These are phyloP conservation scores for Candida palmyrensis DNA, from an alignment of 805 yeast genomes.

Conservation along the genomic window DNA sequence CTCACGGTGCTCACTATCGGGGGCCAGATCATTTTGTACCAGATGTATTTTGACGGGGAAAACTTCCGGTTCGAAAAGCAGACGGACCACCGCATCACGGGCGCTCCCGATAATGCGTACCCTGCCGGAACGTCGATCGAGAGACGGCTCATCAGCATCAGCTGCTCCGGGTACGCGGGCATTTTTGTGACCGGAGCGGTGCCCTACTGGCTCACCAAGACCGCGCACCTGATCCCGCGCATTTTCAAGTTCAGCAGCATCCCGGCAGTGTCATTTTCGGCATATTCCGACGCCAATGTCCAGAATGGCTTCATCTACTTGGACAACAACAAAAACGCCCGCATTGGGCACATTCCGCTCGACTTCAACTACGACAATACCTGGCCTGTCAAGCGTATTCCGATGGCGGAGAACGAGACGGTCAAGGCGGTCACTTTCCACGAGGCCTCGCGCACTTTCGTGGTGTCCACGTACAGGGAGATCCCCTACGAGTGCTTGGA, in stretches of 20 bases:
- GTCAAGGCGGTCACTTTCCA: conserved; percentile 67
- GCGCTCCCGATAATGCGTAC: conserved; percentile 78
- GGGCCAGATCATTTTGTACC: conserved; percentile 71
- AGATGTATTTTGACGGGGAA: conserved; percentile 45
- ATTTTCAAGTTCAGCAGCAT: conserved; percentile 61
- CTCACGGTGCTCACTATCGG: conserved; percentile 72
- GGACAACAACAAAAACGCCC: conserved; percentile 64
- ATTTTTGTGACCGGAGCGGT: conserved; percentile 71
- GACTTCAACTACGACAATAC: conserved; percentile 53
- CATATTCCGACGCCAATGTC: conserved; percentile 37
- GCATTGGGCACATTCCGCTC: conserved; percentile 48
- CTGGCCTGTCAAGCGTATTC: conserved; percentile 51
- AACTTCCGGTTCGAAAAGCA: conserved; percentile 38
- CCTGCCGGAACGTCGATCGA: conserved; percentile 65
- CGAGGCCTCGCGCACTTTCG: conserved; percentile 55
- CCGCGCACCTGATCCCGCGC: conserved; percentile 57
- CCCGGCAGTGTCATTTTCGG: conserved; percentile 63
- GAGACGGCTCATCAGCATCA: conserved; percentile 57
- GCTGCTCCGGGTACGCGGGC: conserved; percentile 52
- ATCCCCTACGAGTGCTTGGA: conserved; percentile 62
- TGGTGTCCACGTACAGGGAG: conserved; percentile 55
- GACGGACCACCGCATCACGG: conserved; percentile 49
- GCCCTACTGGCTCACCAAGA: conserved; percentile 65
- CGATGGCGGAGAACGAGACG: conserved; percentile 46
- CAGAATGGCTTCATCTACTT: conserved; percentile 60